phyloP scores from a whole-genome alignment of 2,329 filamentous ascomycete species.

The Pyrenochaeta sp. region DNA sequence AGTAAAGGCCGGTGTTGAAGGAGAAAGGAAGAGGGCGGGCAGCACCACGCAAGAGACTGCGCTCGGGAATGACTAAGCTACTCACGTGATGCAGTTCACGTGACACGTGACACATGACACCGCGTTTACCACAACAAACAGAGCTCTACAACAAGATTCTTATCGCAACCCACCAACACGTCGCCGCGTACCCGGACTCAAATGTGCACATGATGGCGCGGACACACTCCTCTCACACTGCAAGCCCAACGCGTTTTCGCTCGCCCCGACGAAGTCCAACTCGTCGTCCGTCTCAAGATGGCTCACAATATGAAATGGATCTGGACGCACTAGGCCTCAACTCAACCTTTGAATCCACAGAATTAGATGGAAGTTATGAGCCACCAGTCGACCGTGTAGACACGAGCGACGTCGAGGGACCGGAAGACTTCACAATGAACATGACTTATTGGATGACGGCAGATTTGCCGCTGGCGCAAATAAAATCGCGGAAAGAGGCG shows the following conservation, averaged over 20 bases:
- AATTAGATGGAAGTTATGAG: conserved; percentile 37
- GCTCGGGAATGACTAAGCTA: conserved; percentile 22
- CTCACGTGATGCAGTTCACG: no score
- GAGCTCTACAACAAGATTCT: conserved; percentile 22
- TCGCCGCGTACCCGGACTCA: background rate
- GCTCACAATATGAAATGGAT: conserved; percentile 51
- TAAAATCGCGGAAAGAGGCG: conserved; percentile 45
- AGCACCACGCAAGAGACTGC: conserved; percentile 29
- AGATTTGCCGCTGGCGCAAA: conserved; percentile 39
- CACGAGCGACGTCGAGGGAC: conserved; percentile 52
- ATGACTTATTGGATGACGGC: conserved; percentile 55
- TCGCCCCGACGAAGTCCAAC: conserved; percentile 40
- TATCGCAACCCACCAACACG: conserved; percentile 18
- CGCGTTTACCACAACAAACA: conserved; percentile 36
- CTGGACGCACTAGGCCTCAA: conserved; percentile 49
- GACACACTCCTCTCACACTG: conserved; percentile 46
- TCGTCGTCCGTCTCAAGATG: conserved; percentile 40
- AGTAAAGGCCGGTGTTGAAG: conserved; percentile 70
- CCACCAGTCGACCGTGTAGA: conserved; percentile 47
- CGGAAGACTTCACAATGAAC: conserved; percentile 54
- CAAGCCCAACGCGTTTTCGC: conserved; percentile 42
- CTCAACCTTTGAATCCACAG: conserved; percentile 45
- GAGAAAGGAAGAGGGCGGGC: conserved; percentile 20
- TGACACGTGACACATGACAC: background rate
- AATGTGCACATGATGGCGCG: conserved; percentile 37